phyloP scores from a whole-genome alignment of 2,329 filamentous ascomycete species.

The Coleophoma cylindrospora region DNA sequence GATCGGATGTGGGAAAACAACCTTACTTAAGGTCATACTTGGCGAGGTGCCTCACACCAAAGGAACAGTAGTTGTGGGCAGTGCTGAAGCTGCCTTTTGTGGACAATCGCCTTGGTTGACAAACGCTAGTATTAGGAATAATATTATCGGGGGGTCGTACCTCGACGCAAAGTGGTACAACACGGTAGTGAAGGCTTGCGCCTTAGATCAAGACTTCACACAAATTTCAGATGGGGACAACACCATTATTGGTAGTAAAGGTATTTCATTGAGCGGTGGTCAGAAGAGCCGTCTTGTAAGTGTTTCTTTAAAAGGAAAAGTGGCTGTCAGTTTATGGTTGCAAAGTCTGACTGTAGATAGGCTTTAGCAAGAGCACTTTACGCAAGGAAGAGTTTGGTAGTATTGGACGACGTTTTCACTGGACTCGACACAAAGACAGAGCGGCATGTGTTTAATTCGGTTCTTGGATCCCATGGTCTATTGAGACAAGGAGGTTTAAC shows the following conservation, averaged over 20 bases:
- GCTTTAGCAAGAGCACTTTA: conserved; percentile 13
- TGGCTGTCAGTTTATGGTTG: background rate
- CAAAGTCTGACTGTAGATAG: background rate
- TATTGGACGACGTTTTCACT: conserved; percentile 15
- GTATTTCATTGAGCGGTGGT: conserved; percentile 22
- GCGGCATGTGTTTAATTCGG: conserved; percentile 4
- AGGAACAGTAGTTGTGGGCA: conserved; percentile 2
- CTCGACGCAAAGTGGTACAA: conserved; percentile 18
- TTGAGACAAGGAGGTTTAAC: background rate
- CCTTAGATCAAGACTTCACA: conserved; percentile 9
- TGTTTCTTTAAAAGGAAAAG: background rate
- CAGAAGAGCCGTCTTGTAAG: conserved; percentile 2
- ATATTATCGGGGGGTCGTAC: conserved; percentile 28
- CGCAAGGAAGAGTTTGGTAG: conserved; percentile 5
- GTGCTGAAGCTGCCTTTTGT: conserved; percentile 29
- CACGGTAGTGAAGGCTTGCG: conserved; percentile 11
- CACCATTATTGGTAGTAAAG: conserved; percentile 19
- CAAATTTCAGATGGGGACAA: conserved; percentile 18
- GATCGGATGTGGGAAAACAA: conserved; percentile 19
- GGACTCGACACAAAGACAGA: conserved; percentile 13
- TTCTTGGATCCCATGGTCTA: conserved; percentile 7
- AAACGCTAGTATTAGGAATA: conserved; percentile 31
- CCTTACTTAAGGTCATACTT: conserved; percentile 14
- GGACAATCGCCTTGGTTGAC: conserved; percentile 37
- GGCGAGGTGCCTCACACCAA: conserved; percentile 6